Conservation (phyloP, 768 basidiomycete genomes). For the Boletus rubroflammeus region DNA sequence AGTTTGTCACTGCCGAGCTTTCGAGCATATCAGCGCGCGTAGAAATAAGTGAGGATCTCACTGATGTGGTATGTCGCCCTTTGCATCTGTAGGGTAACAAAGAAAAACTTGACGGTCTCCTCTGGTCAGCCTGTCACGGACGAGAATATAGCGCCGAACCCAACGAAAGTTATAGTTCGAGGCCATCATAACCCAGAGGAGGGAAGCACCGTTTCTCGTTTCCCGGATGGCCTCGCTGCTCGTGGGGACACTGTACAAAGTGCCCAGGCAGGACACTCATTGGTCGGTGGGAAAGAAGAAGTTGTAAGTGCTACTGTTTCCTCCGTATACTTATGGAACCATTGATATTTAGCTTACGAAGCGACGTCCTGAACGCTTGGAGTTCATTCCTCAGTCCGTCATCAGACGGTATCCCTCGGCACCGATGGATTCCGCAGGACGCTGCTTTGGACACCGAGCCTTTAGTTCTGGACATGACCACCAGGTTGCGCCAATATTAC, state of each 20-base stretch:
- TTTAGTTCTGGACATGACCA: background rate
- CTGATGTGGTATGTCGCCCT: conserved; percentile 5
- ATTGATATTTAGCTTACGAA: conserved; percentile 1
- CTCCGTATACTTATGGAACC: background rate
- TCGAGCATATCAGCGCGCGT: background rate
- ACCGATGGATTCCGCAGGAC: background rate
- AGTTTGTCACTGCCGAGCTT: background rate
- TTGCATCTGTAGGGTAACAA: background rate
- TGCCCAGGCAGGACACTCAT: background rate
- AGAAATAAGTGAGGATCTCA: background rate
- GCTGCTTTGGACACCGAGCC: background rate
- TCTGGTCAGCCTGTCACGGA: background rate
- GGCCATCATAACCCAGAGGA: background rate
- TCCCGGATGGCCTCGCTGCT: background rate
- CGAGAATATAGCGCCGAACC: background rate
- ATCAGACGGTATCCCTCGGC: conserved; percentile 21
- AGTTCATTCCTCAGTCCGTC: conserved; percentile 27
- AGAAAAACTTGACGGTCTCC: background rate
- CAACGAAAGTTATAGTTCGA: background rate
- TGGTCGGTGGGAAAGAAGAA: background rate
- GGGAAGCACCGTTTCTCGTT: background rate
- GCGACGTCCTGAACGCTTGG: conserved; percentile 20
- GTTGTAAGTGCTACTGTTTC: conserved; percentile 6
- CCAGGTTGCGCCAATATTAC: background rate
- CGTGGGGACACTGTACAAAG: background rate